Evolutionary conservation across 1,284 basidiomycete species (phyloP).

Genomic region (Peniophora sp.): DNA sequence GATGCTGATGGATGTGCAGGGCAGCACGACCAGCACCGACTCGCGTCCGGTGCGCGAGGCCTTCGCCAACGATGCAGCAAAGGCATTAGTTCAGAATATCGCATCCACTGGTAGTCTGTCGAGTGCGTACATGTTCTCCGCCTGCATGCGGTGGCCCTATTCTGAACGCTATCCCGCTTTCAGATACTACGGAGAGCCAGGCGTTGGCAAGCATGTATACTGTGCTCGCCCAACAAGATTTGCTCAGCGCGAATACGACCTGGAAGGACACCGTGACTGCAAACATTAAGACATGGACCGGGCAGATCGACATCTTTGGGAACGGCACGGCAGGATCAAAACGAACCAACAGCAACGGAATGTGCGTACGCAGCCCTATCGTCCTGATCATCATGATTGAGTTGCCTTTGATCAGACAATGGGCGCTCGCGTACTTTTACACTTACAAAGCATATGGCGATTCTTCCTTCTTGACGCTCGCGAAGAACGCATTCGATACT

Average conservation of each 20-base stretch:
- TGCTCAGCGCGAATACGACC: not conserved
- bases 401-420: not conserved
- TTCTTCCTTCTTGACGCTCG: constrained; percentile 6
- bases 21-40: not conserved
- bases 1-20: not conserved
- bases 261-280: not conserved
- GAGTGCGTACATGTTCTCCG: not conserved
- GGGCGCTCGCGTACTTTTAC: constrained; percentile 6
- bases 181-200: not conserved
- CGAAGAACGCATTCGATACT: constrained; percentile 4
- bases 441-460: constrained; percentile 9
- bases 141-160: not conserved
- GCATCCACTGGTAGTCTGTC: not conserved
- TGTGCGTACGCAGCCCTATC: not conserved
- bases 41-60: not conserved
- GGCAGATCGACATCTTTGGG: not conserved
- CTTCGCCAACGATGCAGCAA: not conserved
- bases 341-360: not conserved
- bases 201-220: not conserved
- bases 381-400: too few species aligned
- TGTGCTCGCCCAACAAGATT: not conserved
- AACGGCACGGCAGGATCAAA: not conserved
- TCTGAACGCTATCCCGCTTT: not conserved
- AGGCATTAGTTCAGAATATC: not conserved
- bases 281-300: not conserved